Percentiles rank a stretch among this genome's conserved stretches.
Conservation (phyloP, 805 yeast genomes). For the Tanozyma kutaoensis region DNA sequence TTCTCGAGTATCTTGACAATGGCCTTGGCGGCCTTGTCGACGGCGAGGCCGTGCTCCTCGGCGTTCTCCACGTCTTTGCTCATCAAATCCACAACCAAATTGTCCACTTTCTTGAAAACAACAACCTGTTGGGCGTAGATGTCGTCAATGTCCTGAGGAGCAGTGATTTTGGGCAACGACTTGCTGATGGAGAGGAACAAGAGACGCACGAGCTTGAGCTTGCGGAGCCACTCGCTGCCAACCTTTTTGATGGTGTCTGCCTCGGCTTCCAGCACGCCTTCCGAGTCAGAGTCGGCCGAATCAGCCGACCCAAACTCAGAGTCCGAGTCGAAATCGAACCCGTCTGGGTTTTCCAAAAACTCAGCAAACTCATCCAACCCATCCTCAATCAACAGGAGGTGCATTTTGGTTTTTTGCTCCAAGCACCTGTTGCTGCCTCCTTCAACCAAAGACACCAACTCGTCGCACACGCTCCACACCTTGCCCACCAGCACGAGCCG, state of each 20-base stretch:
- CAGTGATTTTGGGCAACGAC: slow-evolving; percentile 34
- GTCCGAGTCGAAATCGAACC: slow-evolving; percentile 34
- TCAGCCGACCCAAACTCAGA: slow-evolving; percentile 30
- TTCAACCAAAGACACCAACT: slow-evolving; percentile 23
- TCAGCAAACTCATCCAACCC: slow-evolving; percentile 55
- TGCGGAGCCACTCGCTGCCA: slow-evolving; percentile 36
- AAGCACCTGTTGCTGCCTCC: slow-evolving; percentile 44
- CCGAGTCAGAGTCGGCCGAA: slow-evolving; percentile 12
- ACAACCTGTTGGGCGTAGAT: slow-evolving; percentile 28
- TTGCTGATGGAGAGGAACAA: slow-evolving; percentile 45
- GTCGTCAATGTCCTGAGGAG: slow-evolving; percentile 32
- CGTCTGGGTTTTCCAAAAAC: slow-evolving; percentile 53
- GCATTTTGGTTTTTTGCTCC: slow-evolving; percentile 29
- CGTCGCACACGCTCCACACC: slow-evolving; percentile 60
- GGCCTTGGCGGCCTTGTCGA: slow-evolving; percentile 13
- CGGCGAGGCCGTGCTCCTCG: slow-evolving; percentile 8
- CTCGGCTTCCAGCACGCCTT: slow-evolving; percentile 4
- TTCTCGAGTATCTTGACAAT: slow-evolving; percentile 26
- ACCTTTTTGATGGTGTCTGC: slow-evolving; percentile 14
- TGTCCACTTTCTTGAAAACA: slow-evolving; percentile 39
- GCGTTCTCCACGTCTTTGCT: slow-evolving; percentile 28
- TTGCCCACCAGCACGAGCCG: slow-evolving; percentile 52
- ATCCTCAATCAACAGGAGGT: slow-evolving; percentile 39
- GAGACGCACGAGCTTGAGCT: slow-evolving; percentile 43
- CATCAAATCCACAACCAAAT: slow-evolving; percentile 43